Base-by-base conservation (phyloP, 768 basidiomycete genomes). In the Hypsizygus marmoreus region DNA sequence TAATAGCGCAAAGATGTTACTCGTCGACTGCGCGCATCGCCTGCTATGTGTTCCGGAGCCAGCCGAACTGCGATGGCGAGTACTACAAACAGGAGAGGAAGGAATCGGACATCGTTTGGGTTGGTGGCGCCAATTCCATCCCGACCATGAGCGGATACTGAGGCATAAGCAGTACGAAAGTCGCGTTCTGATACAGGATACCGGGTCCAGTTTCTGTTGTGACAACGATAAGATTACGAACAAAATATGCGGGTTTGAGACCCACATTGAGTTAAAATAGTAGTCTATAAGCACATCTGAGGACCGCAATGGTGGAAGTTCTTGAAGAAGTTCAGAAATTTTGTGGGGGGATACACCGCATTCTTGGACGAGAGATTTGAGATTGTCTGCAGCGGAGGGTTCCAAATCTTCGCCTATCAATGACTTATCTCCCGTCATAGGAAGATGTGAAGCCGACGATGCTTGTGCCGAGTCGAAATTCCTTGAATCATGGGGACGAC, bases 81-180 rank as follows among this genome's bases (percentile, higher is more conserved):
- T 1, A 95, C 89, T 32, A 95, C 92, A 61, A 95, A 97, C 12
- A 97, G 73, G n/a, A 97, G 74, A 1, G 94, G 94, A 4, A 97
- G 75, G 63, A 90, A 94, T 38, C 88, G 84, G 60, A 89, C 79
- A 59, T 91, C 86, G 56, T 81, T 80, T 6, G 84, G 85, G 56
- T 86, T 85, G 22, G 85, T 73, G 51, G 75, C 70, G 40, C 79
- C 72, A 12, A 80, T 68, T 3, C 80, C 81, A 49, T 80, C 80
- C 52, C 80, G 66, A 51, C 86, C 76, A 65, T 84, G 80, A 31
- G 73, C 68, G 53, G 72, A 78, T 33, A 91, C 70, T 4, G 86
- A 82, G 14, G 75, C 66, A 59, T 88, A 92, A 0, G 87, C 77
- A 22, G 74, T 58, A 30, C 92, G 80, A 61, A 97, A 95, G 50